phyloP scores from a whole-genome alignment of 2,329 filamentous ascomycete genomes.

The Fusarium camptoceras region DNA sequence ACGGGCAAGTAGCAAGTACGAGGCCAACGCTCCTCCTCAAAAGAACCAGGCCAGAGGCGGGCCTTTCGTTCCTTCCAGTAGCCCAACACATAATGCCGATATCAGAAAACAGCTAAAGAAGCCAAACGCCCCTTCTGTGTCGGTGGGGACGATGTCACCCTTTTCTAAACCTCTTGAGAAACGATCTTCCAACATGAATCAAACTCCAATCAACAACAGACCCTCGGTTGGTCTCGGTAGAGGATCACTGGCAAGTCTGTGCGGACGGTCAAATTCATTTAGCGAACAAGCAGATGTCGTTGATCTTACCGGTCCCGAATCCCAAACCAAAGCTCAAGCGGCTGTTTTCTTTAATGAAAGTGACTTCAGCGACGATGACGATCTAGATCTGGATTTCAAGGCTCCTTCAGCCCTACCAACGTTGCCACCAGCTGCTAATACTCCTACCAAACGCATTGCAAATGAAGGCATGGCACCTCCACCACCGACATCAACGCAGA shows the following conservation, averaged over 20 bases:
- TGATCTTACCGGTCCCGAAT: slow-evolving; percentile 51
- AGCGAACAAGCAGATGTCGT: slow-evolving; percentile 47
- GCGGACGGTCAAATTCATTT: slow-evolving; percentile 62
- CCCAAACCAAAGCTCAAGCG: slow-evolving; percentile 45
- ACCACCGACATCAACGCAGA: slow-evolving; percentile 46
- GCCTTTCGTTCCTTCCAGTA: slow-evolving; percentile 69
- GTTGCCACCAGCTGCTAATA: slow-evolving; percentile 37
- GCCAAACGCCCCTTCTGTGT: slow-evolving; percentile 54
- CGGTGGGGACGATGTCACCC: slow-evolving; percentile 53
- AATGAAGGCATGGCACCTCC: slow-evolving; percentile 47
- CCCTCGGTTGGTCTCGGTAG: slow-evolving; percentile 19
- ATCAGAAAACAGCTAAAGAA: slow-evolving; percentile 65
- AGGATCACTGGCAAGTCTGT: slow-evolving; percentile 57
- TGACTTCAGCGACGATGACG: slow-evolving; percentile 87
- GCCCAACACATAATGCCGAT: slow-evolving; percentile 59
- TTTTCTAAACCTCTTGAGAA: slow-evolving; percentile 45
- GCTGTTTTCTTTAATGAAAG: slow-evolving; percentile 77
- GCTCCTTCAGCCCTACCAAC: slow-evolving; percentile 65
- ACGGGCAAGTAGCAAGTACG: slow-evolving; percentile 53
- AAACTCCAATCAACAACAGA: slow-evolving; percentile 30
- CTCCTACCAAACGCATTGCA: slow-evolving; percentile 35
- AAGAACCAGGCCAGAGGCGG: slow-evolving; percentile 57
- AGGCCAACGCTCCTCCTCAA: slow-evolving; percentile 53
- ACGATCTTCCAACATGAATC: slow-evolving; percentile 51
- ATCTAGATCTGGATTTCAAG: slow-evolving; percentile 77